Evolutionary conservation across 2,329 filamentous ascomycete genomes (phyloP), one percentile per base, ranked within the genome.

Genomic region (Neopestalotiopsis sp.): DNA sequence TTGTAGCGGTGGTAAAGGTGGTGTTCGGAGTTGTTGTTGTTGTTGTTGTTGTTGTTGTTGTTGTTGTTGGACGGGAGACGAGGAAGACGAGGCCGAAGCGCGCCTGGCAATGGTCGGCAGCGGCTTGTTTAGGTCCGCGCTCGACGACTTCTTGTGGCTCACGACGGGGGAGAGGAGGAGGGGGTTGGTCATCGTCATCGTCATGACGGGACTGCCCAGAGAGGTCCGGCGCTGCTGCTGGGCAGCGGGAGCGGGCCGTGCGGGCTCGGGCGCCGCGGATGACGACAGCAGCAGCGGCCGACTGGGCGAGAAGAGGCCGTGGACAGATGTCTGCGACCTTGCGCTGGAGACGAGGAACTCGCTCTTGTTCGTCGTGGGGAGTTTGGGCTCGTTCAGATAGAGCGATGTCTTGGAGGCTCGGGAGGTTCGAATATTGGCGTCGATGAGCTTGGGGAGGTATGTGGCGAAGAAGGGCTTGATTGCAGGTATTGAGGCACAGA

Each of bases 401-500:
- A n/a, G 42, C 32, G 53, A 61, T 40, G 34, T 64, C 57, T 34
- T 68, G 40, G 20, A 66, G 17, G 40, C 57, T 53, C 61, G 62
- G 40, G 20, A 66, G 17, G 40, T 61, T 53, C 61, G 62, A 61
- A 56, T 68, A 58, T 13, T 67, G 58, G 68, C 59, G 45, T 69
- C 73, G 20, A 80, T 69, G 40, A 79, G 34, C 12, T 69, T 71
- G 4, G 81, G 80, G 14, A 83, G 71, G 69, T 80, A 79, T 13
- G 73, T 74, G n/a, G 76, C 73, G 69, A 84, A 83, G 73, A 85
- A 84, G 1, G 81, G 82, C 65, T 82, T 84, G 7, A 81, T 81
- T 5, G 83, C 81, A 2, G 83, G 83, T 14, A 83, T 76, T 2
- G 82, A 84, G 45, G 82, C 82, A 69, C 81, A 84, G 62, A 84